These are phyloP conservation scores for Puya raimondii DNA, from an alignment of 176 grass and related monocot genomes.

Conservation along the genomic window DNA sequence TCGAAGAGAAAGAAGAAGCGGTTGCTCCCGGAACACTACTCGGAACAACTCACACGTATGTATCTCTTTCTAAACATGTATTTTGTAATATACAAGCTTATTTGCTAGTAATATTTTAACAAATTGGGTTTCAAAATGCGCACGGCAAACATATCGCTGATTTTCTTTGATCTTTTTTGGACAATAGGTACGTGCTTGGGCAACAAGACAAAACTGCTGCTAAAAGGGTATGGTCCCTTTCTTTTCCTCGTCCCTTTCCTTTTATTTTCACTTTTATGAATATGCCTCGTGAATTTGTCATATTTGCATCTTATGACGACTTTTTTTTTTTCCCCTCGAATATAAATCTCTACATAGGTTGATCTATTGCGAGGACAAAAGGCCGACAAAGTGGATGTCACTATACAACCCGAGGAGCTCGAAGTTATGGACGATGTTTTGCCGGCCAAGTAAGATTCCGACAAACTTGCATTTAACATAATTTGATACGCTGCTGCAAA, in stretches of 20 bases:
- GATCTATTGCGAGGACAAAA: constrained; percentile 95
- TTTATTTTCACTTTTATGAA: background rate
- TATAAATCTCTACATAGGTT: constrained; percentile 32
- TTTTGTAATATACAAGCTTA: background rate
- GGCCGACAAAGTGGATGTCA: constrained; percentile 92
- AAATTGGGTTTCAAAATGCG: background rate
- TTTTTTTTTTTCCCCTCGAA: background rate
- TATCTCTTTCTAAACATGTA: constrained; percentile 13
- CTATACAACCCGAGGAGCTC: constrained; percentile 92
- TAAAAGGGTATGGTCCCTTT: constrained; percentile 56
- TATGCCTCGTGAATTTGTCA: background rate
- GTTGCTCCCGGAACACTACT: constrained; percentile 60
- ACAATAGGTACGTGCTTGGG: constrained; percentile 65
- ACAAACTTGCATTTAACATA: no score
- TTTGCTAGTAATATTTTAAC: background rate
- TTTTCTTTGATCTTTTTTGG: background rate
- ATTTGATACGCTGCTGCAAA: no score
- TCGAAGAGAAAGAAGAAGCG: constrained; percentile 72
- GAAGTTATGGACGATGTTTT: constrained; percentile 98
- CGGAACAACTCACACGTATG: constrained; percentile 59
- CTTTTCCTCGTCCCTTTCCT: background rate
- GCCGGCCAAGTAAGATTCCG: constrained; percentile 73
- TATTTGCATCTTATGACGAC: background rate
- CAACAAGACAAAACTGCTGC: constrained; percentile 65
- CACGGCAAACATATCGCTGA: background rate